Evolutionary conservation across 106 monocot genomes (phyloP).

Genomic region (Acorus gramineus): DNA sequence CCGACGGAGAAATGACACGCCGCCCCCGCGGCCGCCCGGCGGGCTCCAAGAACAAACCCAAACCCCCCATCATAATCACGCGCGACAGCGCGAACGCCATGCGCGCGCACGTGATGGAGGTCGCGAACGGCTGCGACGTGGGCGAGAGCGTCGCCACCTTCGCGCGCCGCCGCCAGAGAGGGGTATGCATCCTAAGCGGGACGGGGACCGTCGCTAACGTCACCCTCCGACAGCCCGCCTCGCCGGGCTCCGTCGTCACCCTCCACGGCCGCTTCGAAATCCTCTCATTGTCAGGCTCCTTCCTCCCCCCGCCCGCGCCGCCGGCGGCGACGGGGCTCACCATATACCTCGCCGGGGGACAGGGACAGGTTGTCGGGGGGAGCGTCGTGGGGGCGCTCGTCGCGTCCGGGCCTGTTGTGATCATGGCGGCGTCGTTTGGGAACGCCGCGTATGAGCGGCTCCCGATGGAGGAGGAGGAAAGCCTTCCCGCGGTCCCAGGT

Average conservation of each 20-base stretch:
- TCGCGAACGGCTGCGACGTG: conserved; percentile 46
- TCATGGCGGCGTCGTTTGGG: conserved; percentile 58
- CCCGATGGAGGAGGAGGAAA: conserved; percentile 45
- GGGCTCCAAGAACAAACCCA: conserved; percentile 75
- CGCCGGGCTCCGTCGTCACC: conserved; percentile 32
- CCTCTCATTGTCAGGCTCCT: too few relatives aligned
- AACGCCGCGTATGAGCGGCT: conserved; percentile 60
- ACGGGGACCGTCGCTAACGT: conserved; percentile 52
- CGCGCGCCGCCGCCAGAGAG: conserved; percentile 49
- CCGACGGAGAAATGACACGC: conserved; percentile 20
- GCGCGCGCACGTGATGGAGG: conserved; percentile 51
- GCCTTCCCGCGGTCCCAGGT: neutral
- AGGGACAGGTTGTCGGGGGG: conserved; percentile 68
- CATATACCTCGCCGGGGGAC: conserved; percentile 45
- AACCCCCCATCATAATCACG: conserved; percentile 60
- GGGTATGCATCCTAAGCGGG: conserved; percentile 50
- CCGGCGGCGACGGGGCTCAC: conserved; percentile 31
- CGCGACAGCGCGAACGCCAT: conserved; percentile 63
- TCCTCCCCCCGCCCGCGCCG: too few relatives aligned
- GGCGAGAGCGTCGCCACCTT: conserved; percentile 43
- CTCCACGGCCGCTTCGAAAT: conserved; percentile 15
- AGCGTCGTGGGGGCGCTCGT: conserved; percentile 13
- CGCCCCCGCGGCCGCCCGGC: conserved; percentile 52
- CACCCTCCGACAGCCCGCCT: conserved; percentile 46
- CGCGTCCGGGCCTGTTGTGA: conserved; percentile 22